phyloP scores from a whole-genome alignment of 805 yeast genomes.

The Starmerella apis region DNA sequence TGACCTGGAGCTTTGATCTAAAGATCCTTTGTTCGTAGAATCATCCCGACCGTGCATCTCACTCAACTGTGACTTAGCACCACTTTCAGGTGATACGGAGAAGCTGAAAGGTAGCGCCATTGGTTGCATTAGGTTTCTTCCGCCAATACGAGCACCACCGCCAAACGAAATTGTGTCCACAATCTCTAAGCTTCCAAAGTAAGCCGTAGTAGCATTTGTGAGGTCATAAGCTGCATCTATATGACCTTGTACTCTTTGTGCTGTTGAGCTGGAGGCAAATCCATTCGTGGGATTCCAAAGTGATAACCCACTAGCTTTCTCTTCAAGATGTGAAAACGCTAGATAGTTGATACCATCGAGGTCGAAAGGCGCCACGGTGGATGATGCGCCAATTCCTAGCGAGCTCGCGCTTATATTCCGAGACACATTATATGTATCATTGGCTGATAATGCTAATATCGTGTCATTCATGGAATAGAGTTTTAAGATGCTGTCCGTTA shows the following conservation, averaged over 20 bases:
- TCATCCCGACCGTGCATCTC: neutral
- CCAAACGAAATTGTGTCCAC: neutral
- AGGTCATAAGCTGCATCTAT: conserved; percentile 3
- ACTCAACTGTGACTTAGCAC: neutral
- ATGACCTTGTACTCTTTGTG: conserved; percentile 14
- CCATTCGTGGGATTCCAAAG: conserved; percentile 11
- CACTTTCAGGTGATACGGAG: neutral
- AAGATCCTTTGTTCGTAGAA: neutral
- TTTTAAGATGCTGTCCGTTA: conserved; percentile 35
- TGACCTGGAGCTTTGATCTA: neutral
- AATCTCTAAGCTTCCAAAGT: conserved; percentile 30
- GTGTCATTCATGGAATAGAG: conserved; percentile 41
- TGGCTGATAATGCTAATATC: conserved; percentile 22
- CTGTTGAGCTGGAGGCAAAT: neutral
- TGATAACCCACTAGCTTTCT: neutral
- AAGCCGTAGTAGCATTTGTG: conserved; percentile 17
- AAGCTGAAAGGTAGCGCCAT: neutral
- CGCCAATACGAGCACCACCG: conserved; percentile 2
- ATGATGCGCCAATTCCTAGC: conserved; percentile 21
- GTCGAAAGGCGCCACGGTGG: conserved; percentile 17
- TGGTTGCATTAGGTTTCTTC: neutral
- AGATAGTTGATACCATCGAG: conserved; percentile 25
- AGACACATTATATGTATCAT: neutral
- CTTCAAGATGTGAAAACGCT: conserved; percentile 26
- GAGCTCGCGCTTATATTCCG: neutral